Evolutionary conservation across 2,329 filamentous ascomycete species (phyloP).

Genomic region (Tolypocladium guangdongense): DNA sequence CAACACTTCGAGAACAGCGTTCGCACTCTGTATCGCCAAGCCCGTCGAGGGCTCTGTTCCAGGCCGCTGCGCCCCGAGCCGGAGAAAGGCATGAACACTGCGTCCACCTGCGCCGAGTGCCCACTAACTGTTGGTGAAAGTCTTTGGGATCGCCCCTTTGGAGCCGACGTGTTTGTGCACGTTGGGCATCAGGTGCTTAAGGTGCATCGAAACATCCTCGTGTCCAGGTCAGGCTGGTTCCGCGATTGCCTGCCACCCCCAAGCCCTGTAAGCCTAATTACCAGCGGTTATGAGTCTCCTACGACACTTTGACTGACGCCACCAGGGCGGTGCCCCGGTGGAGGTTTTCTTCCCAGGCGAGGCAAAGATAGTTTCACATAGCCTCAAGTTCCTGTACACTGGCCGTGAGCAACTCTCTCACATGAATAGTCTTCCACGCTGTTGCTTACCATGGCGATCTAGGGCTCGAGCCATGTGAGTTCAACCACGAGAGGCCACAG

Average conservation of each 20-base stretch:
- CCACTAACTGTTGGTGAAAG: slow-evolving; percentile 7
- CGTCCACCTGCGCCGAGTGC: neutral
- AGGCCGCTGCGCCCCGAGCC: slow-evolving; percentile 16
- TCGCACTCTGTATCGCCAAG: neutral
- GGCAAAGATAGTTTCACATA: slow-evolving; percentile 16
- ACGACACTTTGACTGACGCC: neutral
- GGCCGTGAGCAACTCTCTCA: slow-evolving; percentile 14
- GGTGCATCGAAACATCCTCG: slow-evolving; percentile 24
- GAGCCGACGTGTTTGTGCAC: slow-evolving; percentile 20
- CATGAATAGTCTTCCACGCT: neutral
- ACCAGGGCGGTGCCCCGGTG: slow-evolving; percentile 17
- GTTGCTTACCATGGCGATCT: neutral
- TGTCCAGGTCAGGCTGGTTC: slow-evolving; percentile 22
- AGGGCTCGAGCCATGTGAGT: slow-evolving; percentile 19
- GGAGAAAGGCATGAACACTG: slow-evolving; percentile 11
- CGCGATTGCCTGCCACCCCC: slow-evolving; percentile 19
- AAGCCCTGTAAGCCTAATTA: slow-evolving; percentile 11
- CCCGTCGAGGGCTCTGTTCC: slow-evolving; percentile 11
- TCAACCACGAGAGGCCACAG: slow-evolving; percentile 11
- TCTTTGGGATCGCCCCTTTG: slow-evolving; percentile 20
- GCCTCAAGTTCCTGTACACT: slow-evolving; percentile 25
- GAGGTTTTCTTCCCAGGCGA: slow-evolving; percentile 13
- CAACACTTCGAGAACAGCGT: neutral
- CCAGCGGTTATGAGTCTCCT: neutral
- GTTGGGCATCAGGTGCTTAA: slow-evolving; percentile 12